Evolutionary conservation across 2,329 filamentous ascomycete species (phyloP), one percentile per base, ranked within the genome.

Genomic region (Penicillium sp.): DNA sequence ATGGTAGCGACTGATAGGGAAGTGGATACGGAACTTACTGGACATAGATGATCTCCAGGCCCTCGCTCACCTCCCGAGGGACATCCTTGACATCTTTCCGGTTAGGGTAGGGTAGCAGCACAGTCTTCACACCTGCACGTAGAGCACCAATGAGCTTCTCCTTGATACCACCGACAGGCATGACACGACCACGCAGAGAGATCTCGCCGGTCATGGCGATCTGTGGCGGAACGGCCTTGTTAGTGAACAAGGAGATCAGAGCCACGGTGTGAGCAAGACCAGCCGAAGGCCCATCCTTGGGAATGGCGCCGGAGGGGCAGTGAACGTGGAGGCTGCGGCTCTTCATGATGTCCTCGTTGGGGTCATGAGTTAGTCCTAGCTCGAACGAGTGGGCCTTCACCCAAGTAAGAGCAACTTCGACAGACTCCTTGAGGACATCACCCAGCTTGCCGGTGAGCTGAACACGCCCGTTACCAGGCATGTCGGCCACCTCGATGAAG

Each of bases 401-500:
- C 95, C 95, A 99, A 16, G 90, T 94, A 37, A 98, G 84, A 11
- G 95, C 95, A 22, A 99, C 95, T 77, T 98, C 94, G 45, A 98
- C 95, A 65, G 89, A 94, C 78, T 99, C 95, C 79, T 98, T 98
- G 61, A 99, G 87, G 33, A 99, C 95, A 69, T 97, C 93, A 65
- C 95, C 95, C 6, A 99, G 87, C 76, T 96, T 98, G 63, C 95
- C 95, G 1, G 95, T 99, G 28, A 99, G 87, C 79, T 98, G 95
- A 38, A 99, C 92, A 56, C 90, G 89, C 37, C 95, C 95, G 59
- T 87, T 89, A 46, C 95, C 95, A 0, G 95, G 95, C 93, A 98
- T 98, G 73, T 97, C 93, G 11, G 94, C 92, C 48, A 97, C 92
- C 79, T 99, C 95, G 70, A 99, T 99, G 82, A 99, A 99, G 58